Evolutionary conservation across 2,329 filamentous ascomycete genomes (phyloP).

Genomic region (Aspergillus candidus): DNA sequence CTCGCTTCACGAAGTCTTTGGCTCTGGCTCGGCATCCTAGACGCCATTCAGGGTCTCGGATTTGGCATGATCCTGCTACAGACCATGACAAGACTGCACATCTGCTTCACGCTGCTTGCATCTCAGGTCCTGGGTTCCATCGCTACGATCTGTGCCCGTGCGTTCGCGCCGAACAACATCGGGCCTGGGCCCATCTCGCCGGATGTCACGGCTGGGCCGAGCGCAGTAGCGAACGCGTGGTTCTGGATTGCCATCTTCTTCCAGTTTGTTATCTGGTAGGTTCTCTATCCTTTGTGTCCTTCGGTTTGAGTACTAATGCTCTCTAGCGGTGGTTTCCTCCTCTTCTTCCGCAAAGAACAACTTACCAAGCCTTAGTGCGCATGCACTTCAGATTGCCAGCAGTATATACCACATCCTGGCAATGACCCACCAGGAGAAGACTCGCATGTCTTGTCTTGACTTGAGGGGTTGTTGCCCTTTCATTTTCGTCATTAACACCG

Average conservation of each 20-base stretch:
- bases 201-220: conserved; percentile 49
- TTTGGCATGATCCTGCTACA: conserved; percentile 63
- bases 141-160: conserved; percentile 57
- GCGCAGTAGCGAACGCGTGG: conserved; percentile 45
- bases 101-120: conserved; percentile 54
- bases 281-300: conserved; percentile 24
- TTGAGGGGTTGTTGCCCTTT: too few relatives aligned
- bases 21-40: conserved; percentile 63
- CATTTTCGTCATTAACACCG: too few relatives aligned
- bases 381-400: background rate
- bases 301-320: conserved; percentile 1
- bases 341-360: conserved; percentile 43
- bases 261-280: conserved; percentile 55
- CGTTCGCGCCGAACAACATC: conserved; percentile 54
- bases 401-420: too few relatives aligned
- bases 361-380: conserved; percentile 36
- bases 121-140: conserved; percentile 58
- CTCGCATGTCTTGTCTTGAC: too few relatives aligned
- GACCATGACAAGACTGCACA: conserved; percentile 59
- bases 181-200: conserved; percentile 59
- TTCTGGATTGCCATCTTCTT: conserved; percentile 57
- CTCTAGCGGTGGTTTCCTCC: conserved; percentile 33
- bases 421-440: too few relatives aligned
- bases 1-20: conserved; percentile 54
- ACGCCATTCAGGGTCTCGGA: conserved; percentile 59